Base-by-base conservation (phyloP, 2,329 filamentous ascomycete species). In the Colletotrichum sp. region DNA sequence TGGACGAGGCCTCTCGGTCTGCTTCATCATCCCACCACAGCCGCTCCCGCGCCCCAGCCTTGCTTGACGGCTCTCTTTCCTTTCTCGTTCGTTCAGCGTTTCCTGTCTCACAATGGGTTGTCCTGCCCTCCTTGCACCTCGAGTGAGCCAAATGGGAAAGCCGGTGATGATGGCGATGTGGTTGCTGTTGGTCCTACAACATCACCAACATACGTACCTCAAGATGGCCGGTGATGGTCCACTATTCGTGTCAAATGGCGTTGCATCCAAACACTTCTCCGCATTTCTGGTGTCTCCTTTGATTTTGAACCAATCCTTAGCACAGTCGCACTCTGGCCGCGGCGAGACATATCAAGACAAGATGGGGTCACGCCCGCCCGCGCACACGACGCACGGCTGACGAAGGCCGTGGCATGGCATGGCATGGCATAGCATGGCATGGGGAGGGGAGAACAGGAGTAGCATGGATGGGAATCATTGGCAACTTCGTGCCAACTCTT, bases 191-290 rank as follows among this genome's bases (percentile, higher is more conserved):
- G 60, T 28, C 44, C 60, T 30, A 57, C n/a, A 57, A 57, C 25
- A 39, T 61, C 59, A 34, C 30, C 39, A 48, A 48, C 44, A 48
- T 25, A 48, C 32, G 30, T 28, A 59, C 34, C 16, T n/a, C 64
- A 13, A 48, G 22, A 44, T 34, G 28, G 32, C 36, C 13, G 69
- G 70, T 68, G 70, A 73, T 72, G 64, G 73, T 27, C 57, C 69
- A 68, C 57, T 68, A 30, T 73, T 68, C 63, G 32, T 68, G 57
- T 73, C 70, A 65, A 72, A 57, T 44, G 57, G 55, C 36, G 57
- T 68, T 72, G 63, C 64, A 44, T 39, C 27, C 63, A 63, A 75
- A 63, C 68, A 59, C 25, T 67, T 72, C 68, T 75, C 68, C 60
- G 68, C 72, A 72, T 71, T 67, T 63, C 22, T 61, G 25, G 52